phyloP scores from a whole-genome alignment of 768 basidiomycete species.

The Amanita rimosa region DNA sequence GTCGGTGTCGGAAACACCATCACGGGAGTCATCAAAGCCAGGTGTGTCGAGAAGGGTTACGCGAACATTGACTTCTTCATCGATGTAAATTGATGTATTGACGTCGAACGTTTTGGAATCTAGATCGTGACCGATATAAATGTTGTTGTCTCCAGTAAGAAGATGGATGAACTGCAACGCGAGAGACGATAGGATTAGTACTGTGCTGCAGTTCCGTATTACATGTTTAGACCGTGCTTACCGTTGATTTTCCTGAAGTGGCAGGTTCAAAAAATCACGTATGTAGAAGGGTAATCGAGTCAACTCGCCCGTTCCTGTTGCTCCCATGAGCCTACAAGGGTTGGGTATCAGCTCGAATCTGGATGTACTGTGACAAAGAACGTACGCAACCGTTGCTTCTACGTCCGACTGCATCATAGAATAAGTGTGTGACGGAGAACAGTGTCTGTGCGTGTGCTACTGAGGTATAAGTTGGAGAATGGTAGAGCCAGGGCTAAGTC shows the following conservation, averaged over 20 bases:
- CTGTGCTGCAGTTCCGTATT: neutral
- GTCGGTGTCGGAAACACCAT: conserved; percentile 19
- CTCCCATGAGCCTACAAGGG: neutral
- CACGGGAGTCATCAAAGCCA: conserved; percentile 29
- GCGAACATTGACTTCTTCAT: neutral
- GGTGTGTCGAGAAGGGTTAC: conserved; percentile 31
- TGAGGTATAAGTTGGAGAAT: too few species aligned
- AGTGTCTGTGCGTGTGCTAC: too few species aligned
- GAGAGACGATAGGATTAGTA: neutral
- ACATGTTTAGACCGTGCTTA: neutral
- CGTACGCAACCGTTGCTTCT: neutral
- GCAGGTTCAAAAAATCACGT: too few species aligned
- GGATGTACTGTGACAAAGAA: neutral
- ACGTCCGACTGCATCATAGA: too few species aligned
- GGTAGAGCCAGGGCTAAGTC: too few species aligned
- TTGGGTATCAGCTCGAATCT: neutral
- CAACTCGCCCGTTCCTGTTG: neutral
- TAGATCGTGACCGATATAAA: conserved; percentile 26
- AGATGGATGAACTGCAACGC: conserved; percentile 28
- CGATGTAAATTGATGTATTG: conserved; percentile 1
- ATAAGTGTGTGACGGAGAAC: too few species aligned
- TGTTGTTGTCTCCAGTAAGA: conserved; percentile 20
- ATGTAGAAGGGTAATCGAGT: too few species aligned
- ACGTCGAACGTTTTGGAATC: conserved; percentile 28
- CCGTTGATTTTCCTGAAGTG: neutral